These are phyloP conservation scores for Umbelopsis ramanniana DNA, from an alignment of 192 early-diverging fungal species.

Conservation along the genomic window DNA sequence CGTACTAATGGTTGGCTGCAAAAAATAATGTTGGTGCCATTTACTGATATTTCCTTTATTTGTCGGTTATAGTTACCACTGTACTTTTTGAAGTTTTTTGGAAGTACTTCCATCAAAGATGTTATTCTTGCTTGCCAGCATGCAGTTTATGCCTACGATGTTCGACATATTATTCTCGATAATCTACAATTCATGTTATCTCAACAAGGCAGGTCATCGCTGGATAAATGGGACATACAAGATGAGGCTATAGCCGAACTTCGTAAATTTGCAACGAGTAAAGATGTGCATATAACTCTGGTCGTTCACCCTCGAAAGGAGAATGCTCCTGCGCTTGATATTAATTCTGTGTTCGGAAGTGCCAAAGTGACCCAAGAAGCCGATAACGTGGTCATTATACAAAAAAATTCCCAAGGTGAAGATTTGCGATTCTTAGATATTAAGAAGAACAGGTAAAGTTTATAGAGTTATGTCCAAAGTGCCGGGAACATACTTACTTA, in stretches of 20 bases:
- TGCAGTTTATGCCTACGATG: slow-evolving; percentile 71
- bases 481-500: neutral
- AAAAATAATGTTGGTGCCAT: neutral
- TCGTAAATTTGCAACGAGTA: slow-evolving; percentile 67
- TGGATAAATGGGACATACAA: slow-evolving; percentile 73
- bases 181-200: slow-evolving; percentile 81
- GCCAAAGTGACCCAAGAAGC: slow-evolving; percentile 80
- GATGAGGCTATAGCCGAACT: slow-evolving; percentile 66
- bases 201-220: slow-evolving; percentile 56
- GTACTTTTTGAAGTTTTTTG: slow-evolving; percentile 77
- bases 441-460: slow-evolving; percentile 61
- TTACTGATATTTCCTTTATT: neutral
- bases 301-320: slow-evolving; percentile 77
- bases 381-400: slow-evolving; percentile 74
- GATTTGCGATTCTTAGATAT: slow-evolving; percentile 59
- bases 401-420: slow-evolving; percentile 44
- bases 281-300: slow-evolving; percentile 72
- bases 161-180: slow-evolving; percentile 73
- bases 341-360: slow-evolving; percentile 73
- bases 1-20: no score
- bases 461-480: neutral
- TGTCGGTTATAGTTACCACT: slow-evolving; percentile 55
- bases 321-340: slow-evolving; percentile 56
- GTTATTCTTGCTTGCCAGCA: slow-evolving; percentile 70
- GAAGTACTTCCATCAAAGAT: slow-evolving; percentile 66